Percentiles rank a stretch among this genome's conserved stretches.
Evolutionary conservation across 495 filamentous ascomycete species (phyloP).

Genomic region (Thermochaetoides thermophila): DNA sequence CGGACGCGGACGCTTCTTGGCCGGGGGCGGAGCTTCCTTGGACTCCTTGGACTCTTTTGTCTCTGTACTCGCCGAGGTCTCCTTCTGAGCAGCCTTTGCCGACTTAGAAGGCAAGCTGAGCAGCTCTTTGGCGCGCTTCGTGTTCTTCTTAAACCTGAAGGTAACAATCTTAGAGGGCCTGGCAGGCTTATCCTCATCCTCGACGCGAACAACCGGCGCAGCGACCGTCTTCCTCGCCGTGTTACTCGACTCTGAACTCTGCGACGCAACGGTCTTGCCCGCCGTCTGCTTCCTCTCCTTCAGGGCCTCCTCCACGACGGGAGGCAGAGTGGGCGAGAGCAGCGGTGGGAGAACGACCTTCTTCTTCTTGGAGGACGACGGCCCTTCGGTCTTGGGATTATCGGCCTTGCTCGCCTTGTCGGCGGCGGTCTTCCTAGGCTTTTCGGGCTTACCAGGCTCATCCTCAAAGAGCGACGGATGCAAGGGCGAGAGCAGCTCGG

Average conservation of each 20-base stretch:
- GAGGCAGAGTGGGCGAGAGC: constrained; percentile 33
- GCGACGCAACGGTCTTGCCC: constrained; percentile 13
- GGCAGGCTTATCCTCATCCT: constrained; percentile 16
- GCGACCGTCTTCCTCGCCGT: constrained; percentile 24
- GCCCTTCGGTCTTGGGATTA: constrained; percentile 6
- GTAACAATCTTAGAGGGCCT: constrained; percentile 15
- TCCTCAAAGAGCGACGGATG: constrained; percentile 22
- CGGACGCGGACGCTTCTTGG: constrained; percentile 29
- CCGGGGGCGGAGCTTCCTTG: constrained; percentile 23
- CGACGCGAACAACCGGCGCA: constrained; percentile 10
- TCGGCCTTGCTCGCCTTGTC: constrained; percentile 20
- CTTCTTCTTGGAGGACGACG: constrained; percentile 18
- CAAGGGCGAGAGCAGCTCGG: constrained; percentile 27
- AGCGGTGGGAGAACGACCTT: constrained; percentile 22
- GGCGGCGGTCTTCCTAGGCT: constrained; percentile 15
- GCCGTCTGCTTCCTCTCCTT: constrained; percentile 16
- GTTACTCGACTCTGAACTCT: constrained; percentile 22
- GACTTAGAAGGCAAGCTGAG: constrained; percentile 28
- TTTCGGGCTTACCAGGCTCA: constrained; percentile 14
- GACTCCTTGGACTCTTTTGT: constrained; percentile 24
- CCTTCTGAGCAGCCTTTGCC: constrained; percentile 24
- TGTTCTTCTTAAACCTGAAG: constrained; percentile 29
- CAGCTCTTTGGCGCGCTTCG: constrained; percentile 28
- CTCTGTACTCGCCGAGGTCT: no score
- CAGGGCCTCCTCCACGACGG: constrained; percentile 29